Evolutionary conservation across 306 rosid genomes (phyloP).

Genomic region (Morella rubra): DNA sequence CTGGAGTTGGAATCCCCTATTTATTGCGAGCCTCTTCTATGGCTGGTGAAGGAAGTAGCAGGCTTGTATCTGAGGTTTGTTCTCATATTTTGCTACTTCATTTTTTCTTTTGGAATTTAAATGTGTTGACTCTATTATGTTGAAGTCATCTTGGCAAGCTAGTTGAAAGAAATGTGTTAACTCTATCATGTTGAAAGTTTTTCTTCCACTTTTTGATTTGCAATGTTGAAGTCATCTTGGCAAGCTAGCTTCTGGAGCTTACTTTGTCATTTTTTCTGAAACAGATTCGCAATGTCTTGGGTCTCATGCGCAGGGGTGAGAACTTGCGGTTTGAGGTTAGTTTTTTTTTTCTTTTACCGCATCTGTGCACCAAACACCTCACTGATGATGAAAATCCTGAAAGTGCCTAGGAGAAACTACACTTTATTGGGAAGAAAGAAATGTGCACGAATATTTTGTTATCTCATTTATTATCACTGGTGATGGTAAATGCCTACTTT

Average conservation of each 20-base stretch:
- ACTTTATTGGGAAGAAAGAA: neutral
- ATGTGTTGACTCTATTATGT: neutral
- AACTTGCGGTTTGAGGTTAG: conserved; percentile 86
- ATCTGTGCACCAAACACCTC: conserved; percentile 8
- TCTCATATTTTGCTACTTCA: conserved; percentile 15
- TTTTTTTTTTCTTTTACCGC: conserved; percentile 25
- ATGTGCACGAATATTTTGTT: neutral
- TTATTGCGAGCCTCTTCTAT: conserved; percentile 68
- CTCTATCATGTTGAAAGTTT: too few species aligned
- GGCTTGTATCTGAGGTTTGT: conserved; percentile 93
- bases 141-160: conserved; percentile 8
- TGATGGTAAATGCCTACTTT: neutral
- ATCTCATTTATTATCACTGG: neutral
- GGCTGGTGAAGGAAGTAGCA: conserved; percentile 68
- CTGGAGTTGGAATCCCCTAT: conserved; percentile 68
- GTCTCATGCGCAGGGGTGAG: conserved; percentile 89
- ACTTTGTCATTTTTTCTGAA: conserved; percentile 30
- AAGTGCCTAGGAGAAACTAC: neutral
- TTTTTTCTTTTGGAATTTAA: neutral
- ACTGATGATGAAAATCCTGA: neutral
- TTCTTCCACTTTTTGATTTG: neutral
- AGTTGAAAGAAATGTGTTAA: neutral
- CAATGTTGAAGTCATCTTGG: conserved; percentile 2
- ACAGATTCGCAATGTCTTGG: conserved; percentile 92
- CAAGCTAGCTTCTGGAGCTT: conserved; percentile 24